Percentiles rank a stretch among this genome's conserved stretches.
Conservation (phyloP, 1,139 yeast species). For the Diutina siamensis region DNA sequence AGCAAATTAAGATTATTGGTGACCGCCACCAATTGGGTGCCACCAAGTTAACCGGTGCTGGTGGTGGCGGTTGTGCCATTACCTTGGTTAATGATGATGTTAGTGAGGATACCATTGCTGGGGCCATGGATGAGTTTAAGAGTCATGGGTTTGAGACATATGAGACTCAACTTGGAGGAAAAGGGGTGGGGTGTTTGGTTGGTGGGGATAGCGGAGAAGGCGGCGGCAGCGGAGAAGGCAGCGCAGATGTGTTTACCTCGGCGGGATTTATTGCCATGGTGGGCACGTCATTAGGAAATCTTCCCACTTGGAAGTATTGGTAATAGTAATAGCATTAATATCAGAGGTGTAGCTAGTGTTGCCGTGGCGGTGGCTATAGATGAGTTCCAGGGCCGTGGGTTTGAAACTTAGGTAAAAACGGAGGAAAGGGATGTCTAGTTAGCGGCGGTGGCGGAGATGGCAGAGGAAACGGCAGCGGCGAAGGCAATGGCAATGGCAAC, state of each 20-base stretch:
- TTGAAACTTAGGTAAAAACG: too few species aligned
- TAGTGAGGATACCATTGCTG: constrained; percentile 17
- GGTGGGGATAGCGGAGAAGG: background rate
- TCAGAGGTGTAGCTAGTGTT: too few species aligned
- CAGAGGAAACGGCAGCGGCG: too few species aligned
- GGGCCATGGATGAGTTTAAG: constrained; percentile 23
- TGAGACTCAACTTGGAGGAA: constrained; percentile 78
- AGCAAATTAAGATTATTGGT: constrained; percentile 51
- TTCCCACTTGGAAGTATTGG: constrained; percentile 1
- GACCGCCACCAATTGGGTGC: constrained; percentile 62
- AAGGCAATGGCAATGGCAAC: too few species aligned
- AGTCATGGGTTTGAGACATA: constrained; percentile 61
- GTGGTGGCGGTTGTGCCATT: constrained; percentile 98
- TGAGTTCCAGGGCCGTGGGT: too few species aligned
- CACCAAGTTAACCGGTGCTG: constrained; percentile 95
- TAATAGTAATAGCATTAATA: background rate
- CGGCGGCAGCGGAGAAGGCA: too few species aligned
- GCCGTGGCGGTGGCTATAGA: too few species aligned
- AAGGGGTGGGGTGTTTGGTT: constrained; percentile 58
- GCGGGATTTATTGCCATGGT: too few species aligned
- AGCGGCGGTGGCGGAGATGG: too few species aligned
- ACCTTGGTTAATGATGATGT: constrained; percentile 55
- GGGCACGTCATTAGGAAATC: background rate
- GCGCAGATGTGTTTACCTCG: too few species aligned
- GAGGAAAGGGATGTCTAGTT: too few species aligned